Evolutionary conservation across 306 rosid genomes (phyloP).

Genomic region (Cyclanthera cordifolia): DNA sequence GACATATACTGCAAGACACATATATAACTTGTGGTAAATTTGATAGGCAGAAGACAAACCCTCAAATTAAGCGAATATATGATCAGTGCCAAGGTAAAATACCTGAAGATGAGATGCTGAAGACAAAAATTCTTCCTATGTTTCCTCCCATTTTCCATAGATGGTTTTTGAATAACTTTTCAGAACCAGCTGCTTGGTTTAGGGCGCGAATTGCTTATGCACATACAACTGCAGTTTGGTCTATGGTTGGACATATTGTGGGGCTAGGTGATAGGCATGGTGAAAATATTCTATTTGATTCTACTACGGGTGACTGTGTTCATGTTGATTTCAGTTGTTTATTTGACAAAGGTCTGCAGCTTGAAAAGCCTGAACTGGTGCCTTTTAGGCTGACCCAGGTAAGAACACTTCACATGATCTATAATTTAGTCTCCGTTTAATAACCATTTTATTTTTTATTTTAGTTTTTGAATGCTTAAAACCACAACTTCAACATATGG

Average conservation of each 20-base stretch:
- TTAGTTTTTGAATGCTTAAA: too few species aligned
- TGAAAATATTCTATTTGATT: slow-evolving; percentile 92
- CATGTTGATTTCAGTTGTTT: slow-evolving; percentile 98
- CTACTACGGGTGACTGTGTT: slow-evolving; percentile 90
- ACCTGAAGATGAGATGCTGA: slow-evolving; percentile 75
- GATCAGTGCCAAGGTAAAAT: slow-evolving; percentile 84
- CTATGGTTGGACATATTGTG: slow-evolving; percentile 98
- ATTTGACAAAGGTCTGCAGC: slow-evolving; percentile 89
- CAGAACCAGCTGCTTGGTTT: slow-evolving; percentile 99
- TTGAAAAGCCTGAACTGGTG: slow-evolving; percentile 97
- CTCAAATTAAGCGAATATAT: slow-evolving; percentile 72
- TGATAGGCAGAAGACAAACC: slow-evolving; percentile 77
- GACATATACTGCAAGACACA: slow-evolving; percentile 85
- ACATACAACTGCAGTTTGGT: slow-evolving; percentile 97
- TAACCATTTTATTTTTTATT: too few species aligned
- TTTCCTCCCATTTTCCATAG: slow-evolving; percentile 87
- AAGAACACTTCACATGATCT: slow-evolving; percentile 19
- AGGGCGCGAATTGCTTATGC: slow-evolving; percentile 91
- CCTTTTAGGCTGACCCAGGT: slow-evolving; percentile 98
- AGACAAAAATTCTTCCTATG: slow-evolving; percentile 78
- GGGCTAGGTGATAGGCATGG: slow-evolving; percentile 96
- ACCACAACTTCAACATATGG: too few species aligned
- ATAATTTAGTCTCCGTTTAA: too few species aligned
- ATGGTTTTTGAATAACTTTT: slow-evolving; percentile 87
- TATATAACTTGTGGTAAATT: slow-evolving; percentile 73